Evolutionary conservation across 139 green algal genomes (phyloP).

Genomic region (Picochlorum costavermella): DNA sequence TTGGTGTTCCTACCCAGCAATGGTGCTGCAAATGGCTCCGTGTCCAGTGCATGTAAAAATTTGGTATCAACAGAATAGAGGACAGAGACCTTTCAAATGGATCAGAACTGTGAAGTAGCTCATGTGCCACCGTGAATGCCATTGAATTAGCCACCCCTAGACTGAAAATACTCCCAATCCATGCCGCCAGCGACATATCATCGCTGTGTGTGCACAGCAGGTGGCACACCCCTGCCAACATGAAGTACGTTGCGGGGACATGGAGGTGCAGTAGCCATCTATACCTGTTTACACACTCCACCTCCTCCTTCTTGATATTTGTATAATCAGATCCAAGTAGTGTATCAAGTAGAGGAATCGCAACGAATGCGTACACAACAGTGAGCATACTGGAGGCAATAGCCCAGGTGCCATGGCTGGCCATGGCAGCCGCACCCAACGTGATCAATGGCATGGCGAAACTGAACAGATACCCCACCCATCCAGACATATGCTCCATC

Average conservation of each 20-base stretch:
- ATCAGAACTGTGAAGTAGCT: constrained; percentile 29
- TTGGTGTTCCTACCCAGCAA: constrained; percentile 34
- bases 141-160: constrained; percentile 19
- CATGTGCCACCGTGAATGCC: constrained; percentile 36
- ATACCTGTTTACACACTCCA: constrained; percentile 10
- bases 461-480: too few relatives aligned
- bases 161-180: constrained; percentile 2
- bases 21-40: constrained; percentile 45
- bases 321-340: constrained; percentile 29
- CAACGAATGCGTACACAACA: constrained; percentile 29
- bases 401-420: too few relatives aligned
- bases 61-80: constrained; percentile 26
- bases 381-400: constrained; percentile 21
- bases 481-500: too few relatives aligned
- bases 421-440: too few relatives aligned
- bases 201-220: constrained; percentile 12
- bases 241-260: constrained; percentile 12
- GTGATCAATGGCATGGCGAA: constrained; percentile 23
- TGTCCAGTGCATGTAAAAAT: constrained; percentile 48
- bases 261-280: constrained; percentile 16
- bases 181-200: constrained; percentile 14
- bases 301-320: constrained; percentile 3
- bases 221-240: constrained; percentile 12
- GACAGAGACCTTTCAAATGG: constrained; percentile 25
- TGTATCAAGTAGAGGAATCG: constrained; percentile 29